Evolutionary conservation across 768 basidiomycete genomes (phyloP).

Genomic region (Rhodocollybia butyracea): DNA sequence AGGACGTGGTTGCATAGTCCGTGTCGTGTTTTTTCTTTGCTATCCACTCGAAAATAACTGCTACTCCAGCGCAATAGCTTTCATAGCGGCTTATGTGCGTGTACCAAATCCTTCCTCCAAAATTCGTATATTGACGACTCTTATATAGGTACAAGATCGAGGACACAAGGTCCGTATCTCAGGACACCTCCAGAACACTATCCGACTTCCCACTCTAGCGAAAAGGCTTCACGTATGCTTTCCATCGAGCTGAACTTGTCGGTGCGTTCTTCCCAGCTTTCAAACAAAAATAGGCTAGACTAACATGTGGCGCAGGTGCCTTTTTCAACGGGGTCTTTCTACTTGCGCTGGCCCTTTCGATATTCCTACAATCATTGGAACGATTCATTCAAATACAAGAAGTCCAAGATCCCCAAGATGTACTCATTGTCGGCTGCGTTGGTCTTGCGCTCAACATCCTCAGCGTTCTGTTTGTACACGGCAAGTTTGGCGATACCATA

Average conservation of each 20-base stretch:
- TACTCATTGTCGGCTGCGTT: constrained; percentile 43
- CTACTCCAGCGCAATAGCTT: constrained; percentile 37
- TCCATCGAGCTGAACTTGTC: constrained; percentile 53
- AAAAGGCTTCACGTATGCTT: constrained; percentile 50
- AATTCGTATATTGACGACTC: background rate
- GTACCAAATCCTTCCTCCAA: background rate
- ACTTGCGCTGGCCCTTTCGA: constrained; percentile 49
- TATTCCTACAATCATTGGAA: constrained; percentile 51
- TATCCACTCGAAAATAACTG: background rate
- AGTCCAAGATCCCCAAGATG: constrained; percentile 1
- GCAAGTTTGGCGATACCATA: background rate
- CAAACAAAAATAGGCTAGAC: background rate
- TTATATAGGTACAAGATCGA: constrained; percentile 38
- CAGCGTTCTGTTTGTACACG: constrained; percentile 48
- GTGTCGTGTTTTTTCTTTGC: constrained; percentile 8
- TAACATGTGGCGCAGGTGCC: constrained; percentile 31
- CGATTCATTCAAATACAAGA: constrained; percentile 46
- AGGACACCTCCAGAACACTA: background rate
- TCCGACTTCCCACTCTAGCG: constrained; percentile 27
- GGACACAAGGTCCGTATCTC: constrained; percentile 35
- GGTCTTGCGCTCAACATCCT: constrained; percentile 46
- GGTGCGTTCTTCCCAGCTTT: constrained; percentile 28
- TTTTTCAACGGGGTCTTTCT: constrained; percentile 56
- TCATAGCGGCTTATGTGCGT: constrained; percentile 43
- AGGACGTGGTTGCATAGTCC: constrained; percentile 50